These are phyloP conservation scores for Phialophora chinensis DNA, from an alignment of 2,329 filamentous ascomycete genomes.

Conservation along the genomic window DNA sequence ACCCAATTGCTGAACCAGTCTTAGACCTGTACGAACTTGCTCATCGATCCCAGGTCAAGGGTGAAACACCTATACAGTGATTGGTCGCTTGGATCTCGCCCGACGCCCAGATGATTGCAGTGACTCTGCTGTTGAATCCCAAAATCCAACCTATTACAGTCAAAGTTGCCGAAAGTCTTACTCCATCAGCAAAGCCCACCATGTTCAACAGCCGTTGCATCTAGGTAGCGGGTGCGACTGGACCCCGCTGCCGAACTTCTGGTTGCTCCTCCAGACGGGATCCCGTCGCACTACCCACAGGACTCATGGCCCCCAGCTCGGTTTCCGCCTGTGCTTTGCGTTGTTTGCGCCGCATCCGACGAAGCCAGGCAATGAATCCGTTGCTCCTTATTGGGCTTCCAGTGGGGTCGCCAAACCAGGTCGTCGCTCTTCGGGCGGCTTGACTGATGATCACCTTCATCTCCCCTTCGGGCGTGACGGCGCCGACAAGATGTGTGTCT, in stretches of 20 bases:
- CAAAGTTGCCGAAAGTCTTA: neutral
- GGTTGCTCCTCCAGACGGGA: slow-evolving; percentile 10
- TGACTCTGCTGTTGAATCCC: neutral
- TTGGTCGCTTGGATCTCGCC: neutral
- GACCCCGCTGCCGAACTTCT: slow-evolving; percentile 5
- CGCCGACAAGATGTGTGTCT: slow-evolving; percentile 3
- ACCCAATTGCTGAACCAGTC: too few species aligned
- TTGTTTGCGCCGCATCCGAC: slow-evolving; percentile 2
- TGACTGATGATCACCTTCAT: neutral
- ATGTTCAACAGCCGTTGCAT: neutral
- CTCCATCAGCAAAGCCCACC: neutral
- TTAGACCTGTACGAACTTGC: neutral
- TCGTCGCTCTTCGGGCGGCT: slow-evolving; percentile 4
- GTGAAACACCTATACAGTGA: neutral
- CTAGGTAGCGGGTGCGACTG: neutral
- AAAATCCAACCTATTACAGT: neutral
- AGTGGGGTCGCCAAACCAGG: neutral
- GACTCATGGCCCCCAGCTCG: neutral
- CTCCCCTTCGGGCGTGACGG: slow-evolving; percentile 11
- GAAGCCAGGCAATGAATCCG: slow-evolving; percentile 7
- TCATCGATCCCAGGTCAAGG: neutral
- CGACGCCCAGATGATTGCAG: neutral
- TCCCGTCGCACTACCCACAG: slow-evolving; percentile 1
- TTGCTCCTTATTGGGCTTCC: slow-evolving; percentile 4
- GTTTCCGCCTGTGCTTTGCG: neutral